Evolutionary conservation across 768 basidiomycete species (phyloP).

Genomic region (Mycena metata): DNA sequence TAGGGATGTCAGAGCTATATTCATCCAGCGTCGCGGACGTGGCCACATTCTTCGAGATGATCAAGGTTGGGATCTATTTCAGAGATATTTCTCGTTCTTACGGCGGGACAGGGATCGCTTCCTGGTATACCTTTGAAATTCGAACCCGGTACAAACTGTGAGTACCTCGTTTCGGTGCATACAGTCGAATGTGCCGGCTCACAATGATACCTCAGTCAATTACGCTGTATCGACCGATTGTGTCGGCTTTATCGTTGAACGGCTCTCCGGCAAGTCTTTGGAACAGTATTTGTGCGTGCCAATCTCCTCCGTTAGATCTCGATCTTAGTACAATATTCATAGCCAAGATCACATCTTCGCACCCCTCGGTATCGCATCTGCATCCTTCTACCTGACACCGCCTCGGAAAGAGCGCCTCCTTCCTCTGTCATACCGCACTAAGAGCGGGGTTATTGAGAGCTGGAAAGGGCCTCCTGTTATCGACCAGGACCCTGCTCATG

Average conservation of each 20-base stretch:
- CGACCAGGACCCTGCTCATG: conserved; percentile 36
- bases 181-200: too few relatives aligned
- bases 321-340: too few relatives aligned
- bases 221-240: conserved; percentile 45
- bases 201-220: not conserved
- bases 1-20: too few relatives aligned
- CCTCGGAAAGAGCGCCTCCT: conserved; percentile 31
- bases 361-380: conserved; percentile 39
- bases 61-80: conserved; percentile 38
- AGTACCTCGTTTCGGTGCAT: not conserved
- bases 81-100: too few relatives aligned
- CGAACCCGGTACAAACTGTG: conserved; percentile 42
- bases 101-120: conserved; percentile 38
- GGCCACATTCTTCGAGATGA: conserved; percentile 41
- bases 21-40: not conserved
- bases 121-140: conserved; percentile 45
- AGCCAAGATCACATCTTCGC: conserved; percentile 37
- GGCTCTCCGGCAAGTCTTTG: conserved; percentile 43
- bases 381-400: conserved; percentile 40
- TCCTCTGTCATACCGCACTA: conserved; percentile 32
- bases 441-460: conserved; percentile 28
- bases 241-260: conserved; percentile 48
- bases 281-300: conserved; percentile 47
- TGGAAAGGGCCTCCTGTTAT: conserved; percentile 32
- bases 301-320: too few relatives aligned